phyloP scores from a whole-genome alignment of 805 yeast species.

The Candida insectorum region DNA sequence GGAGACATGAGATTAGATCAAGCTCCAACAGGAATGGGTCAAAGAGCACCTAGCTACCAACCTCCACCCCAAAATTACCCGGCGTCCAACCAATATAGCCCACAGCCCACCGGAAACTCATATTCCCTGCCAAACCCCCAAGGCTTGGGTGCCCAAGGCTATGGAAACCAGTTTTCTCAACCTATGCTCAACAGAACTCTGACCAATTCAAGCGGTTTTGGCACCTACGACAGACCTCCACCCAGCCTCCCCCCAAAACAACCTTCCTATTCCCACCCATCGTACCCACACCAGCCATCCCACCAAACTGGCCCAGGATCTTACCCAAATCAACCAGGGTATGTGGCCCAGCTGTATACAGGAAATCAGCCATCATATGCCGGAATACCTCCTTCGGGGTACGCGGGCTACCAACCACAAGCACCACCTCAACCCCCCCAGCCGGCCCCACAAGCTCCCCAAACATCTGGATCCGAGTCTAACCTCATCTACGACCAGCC shows the following conservation, averaged over 20 bases:
- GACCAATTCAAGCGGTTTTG: conserved; percentile 6
- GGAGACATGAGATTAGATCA: conserved; percentile 1
- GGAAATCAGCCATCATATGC: background rate
- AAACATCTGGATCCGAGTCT: no score
- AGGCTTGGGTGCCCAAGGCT: conserved; percentile 9
- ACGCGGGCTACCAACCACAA: conserved; percentile 5
- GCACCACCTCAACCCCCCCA: conserved; percentile 5
- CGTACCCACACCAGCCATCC: conserved; percentile 1
- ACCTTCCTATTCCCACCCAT: conserved; percentile 1
- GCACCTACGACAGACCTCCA: conserved; percentile 7
- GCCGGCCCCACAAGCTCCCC: no score
- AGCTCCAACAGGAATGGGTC: background rate
- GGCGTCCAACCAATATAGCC: no score
- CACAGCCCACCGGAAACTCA: background rate
- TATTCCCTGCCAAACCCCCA: background rate
- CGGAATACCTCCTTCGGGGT: no score
- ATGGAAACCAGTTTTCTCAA: conserved; percentile 2
- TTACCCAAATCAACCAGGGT: conserved; percentile 1
- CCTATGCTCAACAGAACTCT: conserved; percentile 5
- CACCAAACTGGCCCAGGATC: background rate
- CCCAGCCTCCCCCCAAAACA: conserved; percentile 12
- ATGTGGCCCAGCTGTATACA: no score
- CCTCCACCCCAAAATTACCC: no score
- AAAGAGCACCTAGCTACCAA: no score
- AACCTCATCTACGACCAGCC: conserved; percentile 36